Base-by-base conservation (phyloP, 345 rosid species). In the Sisymbrium irio region DNA sequence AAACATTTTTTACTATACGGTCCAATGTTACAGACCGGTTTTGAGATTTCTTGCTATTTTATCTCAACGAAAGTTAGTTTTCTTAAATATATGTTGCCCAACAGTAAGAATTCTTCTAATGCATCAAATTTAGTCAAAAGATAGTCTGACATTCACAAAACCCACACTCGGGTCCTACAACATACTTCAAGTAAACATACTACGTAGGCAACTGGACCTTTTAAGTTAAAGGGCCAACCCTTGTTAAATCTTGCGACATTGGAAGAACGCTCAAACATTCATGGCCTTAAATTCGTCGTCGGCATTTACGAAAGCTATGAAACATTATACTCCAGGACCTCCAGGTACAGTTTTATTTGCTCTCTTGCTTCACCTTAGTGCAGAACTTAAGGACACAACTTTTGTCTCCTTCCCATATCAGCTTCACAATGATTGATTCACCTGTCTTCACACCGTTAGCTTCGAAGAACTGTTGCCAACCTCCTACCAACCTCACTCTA, bases 321-420 rank as follows among this genome's bases (percentile, higher is more conserved):
- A n/a, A n/a, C n/a, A n/a, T n/a, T n/a, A n/a, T n/a, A n/a, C n/a
- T n/a, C n/a, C n/a, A n/a, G n/a, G n/a, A n/a, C n/a, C n/a, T n/a
- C n/a, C 40, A 1, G 39, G 30, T 7, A 42, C 44, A 45, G 9
- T 18, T 65, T 65, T 32, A 65, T 47, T 9, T 12, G 13, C 37
- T 66, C 25, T 37, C 45, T 5, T 17, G 49, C 25, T 37, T 35
- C 15, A 56, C 64, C 44, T 69, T 55, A 50, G 44, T 56, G 7
- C 20, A 69, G 67, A 69, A 69, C 41, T 30, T 69, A 56, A 69
- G 73, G 25, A 56, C 32, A 42, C 64, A 44, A 14, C 54, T 57
- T 32, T 3, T 42, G 33, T 44, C 12, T 44, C 17, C 55, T 42
- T 57, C 64, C 74, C 65, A 44, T 18, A 57, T 57, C 11, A 69